Conservation (phyloP, 306 rosid species). For the Cicer chorassanicum region DNA sequence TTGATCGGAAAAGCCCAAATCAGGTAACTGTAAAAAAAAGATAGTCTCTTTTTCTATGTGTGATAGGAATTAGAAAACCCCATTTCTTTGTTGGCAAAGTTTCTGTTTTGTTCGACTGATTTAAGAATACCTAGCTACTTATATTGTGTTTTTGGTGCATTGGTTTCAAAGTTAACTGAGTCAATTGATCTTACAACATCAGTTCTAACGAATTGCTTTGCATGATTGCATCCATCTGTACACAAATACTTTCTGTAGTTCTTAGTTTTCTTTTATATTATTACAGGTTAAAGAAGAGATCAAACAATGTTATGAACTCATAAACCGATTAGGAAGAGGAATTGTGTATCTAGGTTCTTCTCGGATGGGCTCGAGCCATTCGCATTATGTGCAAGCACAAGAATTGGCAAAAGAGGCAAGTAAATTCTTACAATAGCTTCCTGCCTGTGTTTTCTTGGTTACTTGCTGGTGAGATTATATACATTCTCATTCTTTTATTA, state of each 20-base stretch:
- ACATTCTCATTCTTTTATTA: conserved; percentile 8
- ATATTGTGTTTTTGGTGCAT: no score
- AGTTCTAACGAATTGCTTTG: conserved; percentile 18
- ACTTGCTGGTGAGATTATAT: conserved; percentile 24
- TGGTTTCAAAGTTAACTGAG: no score
- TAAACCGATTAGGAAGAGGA: conserved; percentile 85
- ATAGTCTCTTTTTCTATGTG: no score
- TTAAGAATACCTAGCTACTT: not conserved
- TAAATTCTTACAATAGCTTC: conserved; percentile 32
- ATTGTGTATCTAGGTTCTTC: conserved; percentile 87
- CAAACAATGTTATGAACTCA: conserved; percentile 78
- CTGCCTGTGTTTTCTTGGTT: conserved; percentile 36
- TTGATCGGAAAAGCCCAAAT: not conserved
- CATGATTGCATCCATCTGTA: conserved; percentile 17
- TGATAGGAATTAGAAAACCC: not conserved
- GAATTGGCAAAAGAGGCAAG: conserved; percentile 80
- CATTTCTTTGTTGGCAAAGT: not conserved
- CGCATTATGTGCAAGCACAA: conserved; percentile 71
- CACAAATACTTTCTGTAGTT: not conserved
- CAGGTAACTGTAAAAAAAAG: not conserved
- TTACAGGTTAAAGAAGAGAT: conserved; percentile 83
- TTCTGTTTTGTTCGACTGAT: not conserved
- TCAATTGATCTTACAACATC: conserved; percentile 10
- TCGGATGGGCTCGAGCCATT: conserved; percentile 75
- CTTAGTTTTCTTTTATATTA: conserved; percentile 14